A percentile compares a stretch with the other conserved stretches of the same genome.
These are phyloP conservation scores for Pichia manshurica DNA, from an alignment of 805 yeast species.

Conservation along the genomic window DNA sequence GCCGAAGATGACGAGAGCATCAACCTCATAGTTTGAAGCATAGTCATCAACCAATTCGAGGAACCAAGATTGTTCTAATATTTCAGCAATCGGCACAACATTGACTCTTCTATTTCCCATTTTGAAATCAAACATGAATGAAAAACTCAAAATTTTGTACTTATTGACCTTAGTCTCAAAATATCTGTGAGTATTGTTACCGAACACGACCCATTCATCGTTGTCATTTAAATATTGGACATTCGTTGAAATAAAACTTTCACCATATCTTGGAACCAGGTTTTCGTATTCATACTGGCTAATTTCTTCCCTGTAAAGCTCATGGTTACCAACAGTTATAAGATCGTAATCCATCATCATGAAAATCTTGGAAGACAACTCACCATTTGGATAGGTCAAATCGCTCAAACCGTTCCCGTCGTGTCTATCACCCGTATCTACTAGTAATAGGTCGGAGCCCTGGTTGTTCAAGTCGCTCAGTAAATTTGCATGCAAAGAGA, in stretches of 20 bases:
- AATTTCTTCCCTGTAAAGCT: constrained; percentile 63
- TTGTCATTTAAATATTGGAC: constrained; percentile 50
- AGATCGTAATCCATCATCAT: constrained; percentile 65
- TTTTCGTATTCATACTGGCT: constrained; percentile 59
- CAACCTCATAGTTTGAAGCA: constrained; percentile 40
- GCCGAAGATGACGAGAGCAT: constrained; percentile 65
- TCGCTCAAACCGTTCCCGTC: constrained; percentile 93
- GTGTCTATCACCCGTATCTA: constrained; percentile 91
- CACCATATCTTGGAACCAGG: constrained; percentile 54
- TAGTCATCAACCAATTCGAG: constrained; percentile 33
- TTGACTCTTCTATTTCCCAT: constrained; percentile 49
- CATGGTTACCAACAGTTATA: constrained; percentile 87
- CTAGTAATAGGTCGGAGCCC: constrained; percentile 56
- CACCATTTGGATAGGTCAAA: constrained; percentile 69
- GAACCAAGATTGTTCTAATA: constrained; percentile 63
- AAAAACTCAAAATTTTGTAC: constrained; percentile 57
- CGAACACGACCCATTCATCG: constrained; percentile 55
- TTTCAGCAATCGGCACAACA: constrained; percentile 56
- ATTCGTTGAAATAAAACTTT: constrained; percentile 64
- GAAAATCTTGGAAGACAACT: constrained; percentile 55
- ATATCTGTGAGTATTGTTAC: constrained; percentile 54
- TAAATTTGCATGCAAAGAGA: constrained; percentile 58
- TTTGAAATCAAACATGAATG: constrained; percentile 77
- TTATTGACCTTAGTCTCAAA: constrained; percentile 55
- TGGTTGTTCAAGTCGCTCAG: constrained; percentile 26